Evolutionary conservation across 2,329 filamentous ascomycete species (phyloP).

Genomic region (Septoria linicola): DNA sequence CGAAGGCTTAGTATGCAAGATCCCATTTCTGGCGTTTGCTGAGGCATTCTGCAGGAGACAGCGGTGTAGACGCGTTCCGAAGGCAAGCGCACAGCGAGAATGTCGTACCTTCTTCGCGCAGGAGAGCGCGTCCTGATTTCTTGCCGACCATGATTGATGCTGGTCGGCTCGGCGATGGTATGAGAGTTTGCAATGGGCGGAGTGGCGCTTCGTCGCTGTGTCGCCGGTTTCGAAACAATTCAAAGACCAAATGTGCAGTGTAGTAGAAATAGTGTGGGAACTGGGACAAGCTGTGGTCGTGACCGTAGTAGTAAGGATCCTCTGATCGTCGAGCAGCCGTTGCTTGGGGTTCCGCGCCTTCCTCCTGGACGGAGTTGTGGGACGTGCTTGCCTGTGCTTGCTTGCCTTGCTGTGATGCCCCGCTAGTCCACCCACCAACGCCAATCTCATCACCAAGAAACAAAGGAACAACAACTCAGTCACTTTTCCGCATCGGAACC

Average conservation of each 20-base stretch:
- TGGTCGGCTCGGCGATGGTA: not conserved
- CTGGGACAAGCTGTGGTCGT: too few relatives aligned
- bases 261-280: not conserved
- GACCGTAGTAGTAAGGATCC: too few relatives aligned
- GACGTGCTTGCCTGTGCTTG: not conserved
- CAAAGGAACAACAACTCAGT: too few relatives aligned
- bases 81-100: conserved; percentile 9
- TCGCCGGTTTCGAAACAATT: not conserved
- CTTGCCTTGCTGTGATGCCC: not conserved
- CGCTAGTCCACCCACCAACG: not conserved
- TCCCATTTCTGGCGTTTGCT: conserved; percentile 23
- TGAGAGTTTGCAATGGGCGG: conserved; percentile 4
- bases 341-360: not conserved
- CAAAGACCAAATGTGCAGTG: not conserved
- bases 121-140: conserved; percentile 62
- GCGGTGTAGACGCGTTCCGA: conserved; percentile 21
- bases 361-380: not conserved
- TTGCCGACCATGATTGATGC: conserved; percentile 59
- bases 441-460: too few relatives aligned
- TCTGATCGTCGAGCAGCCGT: not conserved
- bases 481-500: too few relatives aligned
- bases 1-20: conserved; percentile 26
- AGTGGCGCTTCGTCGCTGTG: conserved; percentile 1
- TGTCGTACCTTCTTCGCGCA: conserved; percentile 57
- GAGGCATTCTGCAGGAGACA: conserved; percentile 1